Percentiles rank a stretch among this genome's conserved stretches.
These are phyloP conservation scores for Diplodia sapinea DNA, from an alignment of 2,329 filamentous ascomycete genomes.

Conservation along the genomic window DNA sequence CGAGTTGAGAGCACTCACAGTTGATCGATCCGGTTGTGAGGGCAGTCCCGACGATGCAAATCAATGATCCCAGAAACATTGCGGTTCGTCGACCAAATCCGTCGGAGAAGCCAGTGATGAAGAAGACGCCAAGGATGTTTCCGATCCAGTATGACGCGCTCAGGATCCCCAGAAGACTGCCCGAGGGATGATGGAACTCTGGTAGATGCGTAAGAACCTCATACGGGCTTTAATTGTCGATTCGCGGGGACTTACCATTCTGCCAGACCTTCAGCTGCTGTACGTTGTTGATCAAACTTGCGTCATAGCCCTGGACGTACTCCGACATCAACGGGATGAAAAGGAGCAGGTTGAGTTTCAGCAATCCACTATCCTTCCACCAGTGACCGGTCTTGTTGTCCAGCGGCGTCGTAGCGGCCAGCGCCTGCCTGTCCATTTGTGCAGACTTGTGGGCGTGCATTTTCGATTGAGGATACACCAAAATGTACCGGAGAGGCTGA, in stretches of 20 bases:
- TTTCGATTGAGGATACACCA: neutral
- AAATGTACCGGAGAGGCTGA: too few species aligned
- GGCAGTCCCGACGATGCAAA: conserved; percentile 22
- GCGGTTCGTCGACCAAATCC: conserved; percentile 19
- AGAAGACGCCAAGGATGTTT: conserved; percentile 25
- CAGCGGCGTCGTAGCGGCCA: conserved; percentile 24
- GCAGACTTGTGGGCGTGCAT: conserved; percentile 18
- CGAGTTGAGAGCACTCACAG: neutral
- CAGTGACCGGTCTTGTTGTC: conserved; percentile 26
- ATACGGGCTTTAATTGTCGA: neutral
- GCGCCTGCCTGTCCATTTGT: conserved; percentile 11
- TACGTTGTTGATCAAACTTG: conserved; percentile 28
- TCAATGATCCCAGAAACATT: conserved; percentile 22
- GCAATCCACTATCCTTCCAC: conserved; percentile 22
- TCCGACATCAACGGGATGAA: conserved; percentile 27
- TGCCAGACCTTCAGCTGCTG: conserved; percentile 23
- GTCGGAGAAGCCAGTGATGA: conserved; percentile 22
- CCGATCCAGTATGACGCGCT: conserved; percentile 30
- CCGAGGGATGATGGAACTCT: conserved; percentile 24
- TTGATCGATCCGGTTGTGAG: conserved; percentile 17
- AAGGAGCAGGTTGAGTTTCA: conserved; percentile 18
- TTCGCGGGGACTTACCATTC: neutral
- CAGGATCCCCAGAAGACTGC: conserved; percentile 23
- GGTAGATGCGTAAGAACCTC: neutral
- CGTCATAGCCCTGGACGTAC: conserved; percentile 30